phyloP scores from a whole-genome alignment of 2,329 filamentous ascomycete genomes.

The Exophiala viscosa region DNA sequence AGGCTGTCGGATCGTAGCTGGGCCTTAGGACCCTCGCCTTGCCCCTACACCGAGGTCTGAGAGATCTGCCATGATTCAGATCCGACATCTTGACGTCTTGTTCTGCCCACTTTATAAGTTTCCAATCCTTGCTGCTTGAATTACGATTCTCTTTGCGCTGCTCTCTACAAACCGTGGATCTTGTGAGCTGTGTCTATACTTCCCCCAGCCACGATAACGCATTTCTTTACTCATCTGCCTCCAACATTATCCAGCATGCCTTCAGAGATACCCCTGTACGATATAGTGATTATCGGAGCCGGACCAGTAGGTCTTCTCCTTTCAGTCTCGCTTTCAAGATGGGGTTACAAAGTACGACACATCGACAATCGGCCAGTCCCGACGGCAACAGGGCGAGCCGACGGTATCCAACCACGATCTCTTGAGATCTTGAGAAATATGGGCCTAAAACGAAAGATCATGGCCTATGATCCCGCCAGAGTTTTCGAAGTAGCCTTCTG shows the following conservation, averaged over 20 bases:
- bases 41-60: background rate
- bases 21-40: background rate
- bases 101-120: background rate
- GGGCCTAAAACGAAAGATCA: constrained; percentile 81
- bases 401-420: constrained; percentile 87
- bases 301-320: constrained; percentile 85
- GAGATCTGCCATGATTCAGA: constrained; percentile 14
- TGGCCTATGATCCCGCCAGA: constrained; percentile 81
- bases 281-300: constrained; percentile 79
- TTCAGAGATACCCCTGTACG: constrained; percentile 32
- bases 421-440: constrained; percentile 84
- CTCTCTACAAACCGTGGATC: background rate
- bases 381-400: constrained; percentile 79
- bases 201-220: background rate
- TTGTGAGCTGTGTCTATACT: background rate
- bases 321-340: constrained; percentile 81
- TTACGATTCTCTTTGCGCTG: background rate
- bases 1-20: constrained; percentile 11
- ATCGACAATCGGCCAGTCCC: constrained; percentile 87
- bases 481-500: constrained; percentile 71
- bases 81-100: constrained; percentile 4
- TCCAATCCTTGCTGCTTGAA: background rate
- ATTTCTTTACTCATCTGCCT: background rate
- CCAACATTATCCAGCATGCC: constrained; percentile 11
- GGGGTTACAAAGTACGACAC: constrained; percentile 94